phyloP scores from a whole-genome alignment of 2,329 filamentous ascomycete species.

The Diplodia intermedia region DNA sequence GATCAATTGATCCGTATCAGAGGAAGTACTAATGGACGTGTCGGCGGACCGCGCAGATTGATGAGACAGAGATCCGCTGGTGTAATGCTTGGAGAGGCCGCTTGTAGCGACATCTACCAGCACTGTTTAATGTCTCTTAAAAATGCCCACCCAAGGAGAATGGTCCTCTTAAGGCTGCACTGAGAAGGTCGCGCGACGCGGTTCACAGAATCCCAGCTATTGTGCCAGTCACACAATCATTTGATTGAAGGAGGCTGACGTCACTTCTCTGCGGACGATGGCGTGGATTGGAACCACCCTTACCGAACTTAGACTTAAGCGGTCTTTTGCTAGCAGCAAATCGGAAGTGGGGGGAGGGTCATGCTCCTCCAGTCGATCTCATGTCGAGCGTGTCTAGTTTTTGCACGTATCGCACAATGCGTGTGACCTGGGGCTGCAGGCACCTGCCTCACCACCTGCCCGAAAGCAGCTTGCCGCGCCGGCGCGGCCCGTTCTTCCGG shows the following conservation, averaged over 20 bases:
- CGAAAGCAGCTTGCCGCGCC: background rate
- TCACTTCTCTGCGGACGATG: constrained; percentile 4
- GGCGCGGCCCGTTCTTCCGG: constrained; percentile 10
- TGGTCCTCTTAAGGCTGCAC: background rate
- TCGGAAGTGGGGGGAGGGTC: background rate
- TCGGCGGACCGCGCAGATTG: no score
- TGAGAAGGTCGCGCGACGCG: background rate
- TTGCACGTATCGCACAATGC: background rate
- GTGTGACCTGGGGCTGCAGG: constrained; percentile 13
- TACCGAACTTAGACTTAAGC: background rate
- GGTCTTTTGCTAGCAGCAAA: background rate
- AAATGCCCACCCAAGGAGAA: background rate
- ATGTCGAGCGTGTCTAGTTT: background rate
- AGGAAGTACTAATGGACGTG: no score
- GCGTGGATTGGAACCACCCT: background rate
- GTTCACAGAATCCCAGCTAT: background rate
- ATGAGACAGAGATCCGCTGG: background rate
- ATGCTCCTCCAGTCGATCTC: background rate
- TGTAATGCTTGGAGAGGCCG: background rate
- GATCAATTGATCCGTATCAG: no score
- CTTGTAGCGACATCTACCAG: background rate
- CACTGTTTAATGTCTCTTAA: background rate
- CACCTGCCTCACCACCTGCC: background rate
- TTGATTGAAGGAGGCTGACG: constrained; percentile 2
- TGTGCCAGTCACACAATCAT: background rate